Evolutionary conservation across 176 grass and related monocot species (phyloP).

Genomic region (Areca catechu): DNA sequence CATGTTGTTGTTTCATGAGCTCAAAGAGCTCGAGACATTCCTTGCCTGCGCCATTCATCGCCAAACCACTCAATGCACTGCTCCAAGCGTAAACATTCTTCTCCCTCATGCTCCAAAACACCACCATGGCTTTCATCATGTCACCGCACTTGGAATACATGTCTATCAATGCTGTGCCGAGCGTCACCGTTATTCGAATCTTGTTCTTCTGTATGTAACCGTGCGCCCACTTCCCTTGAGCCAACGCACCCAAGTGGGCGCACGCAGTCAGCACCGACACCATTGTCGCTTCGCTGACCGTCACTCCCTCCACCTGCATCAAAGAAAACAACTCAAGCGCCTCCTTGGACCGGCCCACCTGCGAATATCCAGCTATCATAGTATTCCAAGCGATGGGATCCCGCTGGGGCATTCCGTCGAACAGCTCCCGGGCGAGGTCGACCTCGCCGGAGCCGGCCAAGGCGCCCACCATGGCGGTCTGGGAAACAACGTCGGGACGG

Average conservation of each 20-base stretch:
- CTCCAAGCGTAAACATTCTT: conserved; percentile 77
- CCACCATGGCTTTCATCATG: conserved; percentile 32
- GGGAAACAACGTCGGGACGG: conserved; percentile 38
- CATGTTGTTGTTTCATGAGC: conserved; percentile 32
- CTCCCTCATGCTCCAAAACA: conserved; percentile 57
- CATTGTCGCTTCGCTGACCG: conserved; percentile 41
- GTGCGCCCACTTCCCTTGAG: conserved; percentile 58
- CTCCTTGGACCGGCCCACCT: conserved; percentile 35
- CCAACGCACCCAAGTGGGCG: conserved; percentile 47
- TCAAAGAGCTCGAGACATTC: conserved; percentile 61
- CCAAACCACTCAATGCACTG: conserved; percentile 47
- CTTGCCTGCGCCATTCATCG: conserved; percentile 49
- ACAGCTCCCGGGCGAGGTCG: conserved; percentile 44
- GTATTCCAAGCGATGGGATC: conserved; percentile 65
- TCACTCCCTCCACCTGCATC: conserved; percentile 36
- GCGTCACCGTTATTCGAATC: conserved; percentile 41
- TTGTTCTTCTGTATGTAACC: conserved; percentile 14
- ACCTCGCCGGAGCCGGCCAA: conserved; percentile 21
- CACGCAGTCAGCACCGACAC: conserved; percentile 54
- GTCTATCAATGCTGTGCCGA: conserved; percentile 62
- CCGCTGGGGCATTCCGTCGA: conserved; percentile 39
- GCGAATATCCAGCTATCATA: conserved; percentile 56
- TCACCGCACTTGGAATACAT: conserved; percentile 77
- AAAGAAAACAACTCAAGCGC: conserved; percentile 47
- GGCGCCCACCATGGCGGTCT: conserved; percentile 44